Evolutionary conservation across 345 rosid species (phyloP).

Genomic region (Salix brachista): DNA sequence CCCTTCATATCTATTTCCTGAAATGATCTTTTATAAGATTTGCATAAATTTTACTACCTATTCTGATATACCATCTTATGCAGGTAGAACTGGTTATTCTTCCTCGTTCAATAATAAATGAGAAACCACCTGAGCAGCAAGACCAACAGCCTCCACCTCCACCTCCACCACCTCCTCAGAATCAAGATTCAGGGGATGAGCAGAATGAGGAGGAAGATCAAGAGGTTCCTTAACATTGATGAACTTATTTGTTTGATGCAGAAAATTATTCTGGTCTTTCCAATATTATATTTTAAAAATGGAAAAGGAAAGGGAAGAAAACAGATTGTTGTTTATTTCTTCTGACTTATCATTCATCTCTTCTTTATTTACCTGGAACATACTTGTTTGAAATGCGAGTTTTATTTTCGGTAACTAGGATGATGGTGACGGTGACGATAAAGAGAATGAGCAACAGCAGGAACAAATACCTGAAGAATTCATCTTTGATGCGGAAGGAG

Average conservation of each 20-base stretch:
- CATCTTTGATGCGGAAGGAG: slow-evolving; percentile 97
- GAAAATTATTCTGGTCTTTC: background rate
- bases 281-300: background rate
- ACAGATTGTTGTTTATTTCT: background rate
- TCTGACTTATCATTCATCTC: background rate
- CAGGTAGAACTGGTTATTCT: slow-evolving; percentile 97
- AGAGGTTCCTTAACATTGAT: slow-evolving; percentile 42
- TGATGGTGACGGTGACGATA: slow-evolving; percentile 27
- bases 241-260: background rate
- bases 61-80: slow-evolving; percentile 19
- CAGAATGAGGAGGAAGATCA: slow-evolving; percentile 84
- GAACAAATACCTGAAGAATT: slow-evolving; percentile 94
- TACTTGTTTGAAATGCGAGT: slow-evolving; percentile 16
- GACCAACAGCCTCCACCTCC: slow-evolving; percentile 92
- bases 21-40: background rate
- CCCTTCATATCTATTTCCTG: background rate
- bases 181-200: slow-evolving; percentile 70
- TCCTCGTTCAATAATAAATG: slow-evolving; percentile 77
- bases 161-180: slow-evolving; percentile 91
- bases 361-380: background rate
- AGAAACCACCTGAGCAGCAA: slow-evolving; percentile 83
- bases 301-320: background rate
- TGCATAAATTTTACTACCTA: background rate
- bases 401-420: slow-evolving; percentile 44
- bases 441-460: slow-evolving; percentile 88